Evolutionary conservation across 805 yeast species (phyloP), one percentile per base, ranked within the genome.

Genomic region (Candida stauntonica): DNA sequence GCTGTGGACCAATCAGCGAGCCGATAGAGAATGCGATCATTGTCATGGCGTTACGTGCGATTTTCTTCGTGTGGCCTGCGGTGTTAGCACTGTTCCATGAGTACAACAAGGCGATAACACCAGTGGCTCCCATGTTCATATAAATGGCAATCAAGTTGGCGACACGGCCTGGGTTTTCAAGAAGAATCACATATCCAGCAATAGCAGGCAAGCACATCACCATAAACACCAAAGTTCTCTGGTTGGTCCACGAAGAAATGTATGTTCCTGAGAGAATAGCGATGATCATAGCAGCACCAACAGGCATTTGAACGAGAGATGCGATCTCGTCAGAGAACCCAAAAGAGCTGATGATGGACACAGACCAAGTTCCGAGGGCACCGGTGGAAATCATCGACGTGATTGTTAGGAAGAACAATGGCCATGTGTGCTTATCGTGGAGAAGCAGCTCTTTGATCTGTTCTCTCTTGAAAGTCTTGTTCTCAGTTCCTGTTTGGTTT

Each of bases 21-120:
- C 80, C 76, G 17, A 77, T 57, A 9, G 78, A 75, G 51, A 76
- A 77, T n/a, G 71, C 73, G 37, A 77, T 63, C 77, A 77, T 71
- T 1, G 78, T 75, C 17, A 70, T 49, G 5, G 73, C 75, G 48
- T 75, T 76, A 43, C 81, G 61, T 23, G 70, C 68, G 18, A 75
- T 58, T 44, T 77, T 68, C 50, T 78, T 78, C 5, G 81, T 75
- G 39, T 75, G 73, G 2, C 84, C 83, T 1, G 83, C 75, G 7
- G 81, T 76, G 47, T 77, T 77, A 32, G 79, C 70, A 39, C 73
- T 68, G 44, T 75, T 75, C 84, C 83, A 77, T 5, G 77, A 70
- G 50, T 76, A 77, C 21, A 78, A 63, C 37, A 77, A 64, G 1
- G 82, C 74, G 38, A 75, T 77, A 37, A 75, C 66, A 60, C 78